These are phyloP conservation scores for Trichophyton mentagrophytes DNA, from an alignment of 2,329 filamentous ascomycete genomes.

Conservation along the genomic window DNA sequence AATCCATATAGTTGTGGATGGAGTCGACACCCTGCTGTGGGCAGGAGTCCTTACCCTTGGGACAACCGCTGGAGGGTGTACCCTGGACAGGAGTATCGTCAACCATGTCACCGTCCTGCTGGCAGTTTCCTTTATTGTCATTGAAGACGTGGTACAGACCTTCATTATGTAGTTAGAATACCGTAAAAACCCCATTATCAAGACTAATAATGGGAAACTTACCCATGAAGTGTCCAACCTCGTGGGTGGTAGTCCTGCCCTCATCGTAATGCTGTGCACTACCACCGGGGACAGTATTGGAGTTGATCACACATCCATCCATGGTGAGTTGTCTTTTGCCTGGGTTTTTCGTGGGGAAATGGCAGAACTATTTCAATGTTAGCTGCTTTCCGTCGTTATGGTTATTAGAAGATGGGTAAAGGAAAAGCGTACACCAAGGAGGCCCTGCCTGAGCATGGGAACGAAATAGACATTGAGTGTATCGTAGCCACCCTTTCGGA, in stretches of 20 bases:
- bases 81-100: slow-evolving; percentile 20
- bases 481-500: slow-evolving; percentile 18
- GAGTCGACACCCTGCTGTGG: slow-evolving; percentile 20
- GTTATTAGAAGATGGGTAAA: background rate
- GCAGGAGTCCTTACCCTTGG: slow-evolving; percentile 19
- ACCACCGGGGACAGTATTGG: slow-evolving; percentile 18
- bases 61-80: slow-evolving; percentile 17
- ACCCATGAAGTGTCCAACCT: slow-evolving; percentile 25
- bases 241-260: slow-evolving; percentile 21
- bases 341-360: slow-evolving; percentile 6
- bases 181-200: background rate
- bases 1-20: slow-evolving; percentile 26
- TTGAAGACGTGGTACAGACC: slow-evolving; percentile 21
- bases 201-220: background rate
- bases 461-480: slow-evolving; percentile 21
- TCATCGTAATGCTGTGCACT: slow-evolving; percentile 12
- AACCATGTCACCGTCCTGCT: slow-evolving; percentile 16
- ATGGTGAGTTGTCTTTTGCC: slow-evolving; percentile 4
- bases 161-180: background rate
- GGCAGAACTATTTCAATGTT: slow-evolving; percentile 6
- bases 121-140: slow-evolving; percentile 16
- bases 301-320: slow-evolving; percentile 17
- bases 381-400: background rate
- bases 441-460: background rate
- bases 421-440: slow-evolving; percentile 5